Conservation (phyloP, 306 rosid species). For the Ammopiptanthus mongolicus region DNA sequence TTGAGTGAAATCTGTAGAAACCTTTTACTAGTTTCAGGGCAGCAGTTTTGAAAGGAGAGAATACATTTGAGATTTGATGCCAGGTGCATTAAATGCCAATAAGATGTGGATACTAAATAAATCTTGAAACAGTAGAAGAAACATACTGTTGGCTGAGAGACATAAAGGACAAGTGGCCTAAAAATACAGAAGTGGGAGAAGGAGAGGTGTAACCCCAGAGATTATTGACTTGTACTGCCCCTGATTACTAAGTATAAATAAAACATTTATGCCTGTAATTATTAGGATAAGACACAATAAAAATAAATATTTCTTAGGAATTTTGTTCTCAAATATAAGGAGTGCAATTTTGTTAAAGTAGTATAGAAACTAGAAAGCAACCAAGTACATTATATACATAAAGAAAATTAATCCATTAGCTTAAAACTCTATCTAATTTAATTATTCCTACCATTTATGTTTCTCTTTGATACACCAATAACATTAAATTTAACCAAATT, state of each 20-base stretch:
- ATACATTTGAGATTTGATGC: background rate
- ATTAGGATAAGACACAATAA: background rate
- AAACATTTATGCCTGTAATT: background rate
- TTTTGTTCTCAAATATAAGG: background rate
- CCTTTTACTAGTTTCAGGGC: background rate
- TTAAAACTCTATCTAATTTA: too few species aligned
- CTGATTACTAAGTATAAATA: background rate
- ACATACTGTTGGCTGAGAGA: background rate
- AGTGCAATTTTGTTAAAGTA: background rate
- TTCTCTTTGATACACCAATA: background rate
- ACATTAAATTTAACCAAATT: background rate
- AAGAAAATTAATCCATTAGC: too few species aligned
- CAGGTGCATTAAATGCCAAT: background rate
- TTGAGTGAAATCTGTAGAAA: background rate
- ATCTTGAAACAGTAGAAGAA: background rate
- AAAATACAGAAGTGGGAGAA: background rate
- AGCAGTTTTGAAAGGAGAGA: slow-evolving; percentile 2
- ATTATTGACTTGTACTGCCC: background rate
- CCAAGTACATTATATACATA: background rate
- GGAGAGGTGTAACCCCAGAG: background rate
- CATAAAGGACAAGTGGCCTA: background rate
- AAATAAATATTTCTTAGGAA: background rate
- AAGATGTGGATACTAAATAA: background rate
- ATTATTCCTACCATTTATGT: background rate
- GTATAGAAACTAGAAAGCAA: background rate